These are phyloP conservation scores for Mycena epipterygia DNA, from an alignment of 768 basidiomycete species.

Conservation along the genomic window DNA sequence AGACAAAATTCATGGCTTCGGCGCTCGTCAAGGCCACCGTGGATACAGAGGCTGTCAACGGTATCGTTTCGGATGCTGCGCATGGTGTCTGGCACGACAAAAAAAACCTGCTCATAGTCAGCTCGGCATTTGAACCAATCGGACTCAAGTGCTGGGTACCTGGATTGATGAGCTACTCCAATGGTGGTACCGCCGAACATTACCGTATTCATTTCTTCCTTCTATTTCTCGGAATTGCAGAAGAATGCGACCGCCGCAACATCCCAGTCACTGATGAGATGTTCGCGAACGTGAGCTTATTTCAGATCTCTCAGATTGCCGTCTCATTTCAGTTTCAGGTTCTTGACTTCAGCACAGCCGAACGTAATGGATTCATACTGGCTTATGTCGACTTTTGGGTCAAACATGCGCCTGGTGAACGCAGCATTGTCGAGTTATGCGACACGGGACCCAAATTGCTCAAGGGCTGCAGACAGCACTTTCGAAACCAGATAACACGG, in stretches of 20 bases:
- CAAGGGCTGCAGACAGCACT: conserved; percentile 3
- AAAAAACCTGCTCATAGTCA: conserved; percentile 40
- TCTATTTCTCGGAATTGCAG: conserved; percentile 42
- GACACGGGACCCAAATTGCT: too few species aligned
- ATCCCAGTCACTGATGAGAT: conserved; percentile 23
- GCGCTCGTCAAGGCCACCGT: neutral
- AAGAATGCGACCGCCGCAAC: conserved; percentile 30
- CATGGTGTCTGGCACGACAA: conserved; percentile 41
- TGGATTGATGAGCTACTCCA: too few species aligned
- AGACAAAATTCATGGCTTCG: neutral
- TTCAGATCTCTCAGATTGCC: neutral
- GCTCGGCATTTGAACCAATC: conserved; percentile 35
- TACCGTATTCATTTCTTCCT: conserved; percentile 46
- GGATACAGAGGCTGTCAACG: conserved; percentile 29
- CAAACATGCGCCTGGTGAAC: too few species aligned
- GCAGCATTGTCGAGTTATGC: too few species aligned
- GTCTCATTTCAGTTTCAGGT: conserved; percentile 36
- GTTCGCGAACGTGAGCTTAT: conserved; percentile 1
- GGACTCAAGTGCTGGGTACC: too few species aligned
- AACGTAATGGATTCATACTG: conserved; percentile 45
- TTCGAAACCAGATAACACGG: neutral
- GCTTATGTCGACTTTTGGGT: conserved; percentile 47
- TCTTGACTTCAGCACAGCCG: conserved; percentile 51
- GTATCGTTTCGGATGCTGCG: conserved; percentile 46
- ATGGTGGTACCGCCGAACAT: conserved; percentile 50